Percentiles rank a stretch among this genome's conserved stretches.
Conservation (phyloP, 2,329 filamentous ascomycete species). For the Clarireedia hainanense region DNA sequence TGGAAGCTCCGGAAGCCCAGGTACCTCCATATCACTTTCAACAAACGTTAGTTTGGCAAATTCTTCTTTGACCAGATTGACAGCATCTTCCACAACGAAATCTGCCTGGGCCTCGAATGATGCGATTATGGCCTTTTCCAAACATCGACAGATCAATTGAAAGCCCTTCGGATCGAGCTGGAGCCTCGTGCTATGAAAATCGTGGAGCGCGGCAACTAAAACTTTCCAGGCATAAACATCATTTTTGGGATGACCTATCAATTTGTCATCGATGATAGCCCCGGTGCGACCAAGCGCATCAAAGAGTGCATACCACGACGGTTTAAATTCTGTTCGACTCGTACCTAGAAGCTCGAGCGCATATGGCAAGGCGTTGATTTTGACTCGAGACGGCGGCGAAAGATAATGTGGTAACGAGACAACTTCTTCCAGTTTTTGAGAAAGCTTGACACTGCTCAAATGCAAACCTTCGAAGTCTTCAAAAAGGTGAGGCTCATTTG, state of each 20-base stretch:
- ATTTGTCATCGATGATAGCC: constrained; percentile 14
- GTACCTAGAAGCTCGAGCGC: constrained; percentile 17
- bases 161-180: constrained; percentile 26
- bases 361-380: constrained; percentile 10
- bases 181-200: constrained; percentile 23
- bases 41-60: constrained; percentile 23
- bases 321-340: constrained; percentile 18
- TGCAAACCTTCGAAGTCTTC: not conserved
- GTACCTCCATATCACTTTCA: not conserved
- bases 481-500: not conserved
- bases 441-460: not conserved
- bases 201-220: constrained; percentile 13
- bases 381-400: not conserved
- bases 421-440: not conserved
- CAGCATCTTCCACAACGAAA: constrained; percentile 15
- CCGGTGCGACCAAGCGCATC: constrained; percentile 30
- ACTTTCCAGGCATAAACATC: constrained; percentile 24
- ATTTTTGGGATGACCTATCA: constrained; percentile 16
- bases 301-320: constrained; percentile 38
- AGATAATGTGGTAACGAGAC: not conserved
- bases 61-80: constrained; percentile 26
- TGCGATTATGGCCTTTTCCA: constrained; percentile 23
- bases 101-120: constrained; percentile 3
- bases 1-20: constrained; percentile 29
- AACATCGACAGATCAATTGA: constrained; percentile 19